Evolutionary conservation across 139 green algal species (phyloP).

Genomic region (Choricystis sp.): DNA sequence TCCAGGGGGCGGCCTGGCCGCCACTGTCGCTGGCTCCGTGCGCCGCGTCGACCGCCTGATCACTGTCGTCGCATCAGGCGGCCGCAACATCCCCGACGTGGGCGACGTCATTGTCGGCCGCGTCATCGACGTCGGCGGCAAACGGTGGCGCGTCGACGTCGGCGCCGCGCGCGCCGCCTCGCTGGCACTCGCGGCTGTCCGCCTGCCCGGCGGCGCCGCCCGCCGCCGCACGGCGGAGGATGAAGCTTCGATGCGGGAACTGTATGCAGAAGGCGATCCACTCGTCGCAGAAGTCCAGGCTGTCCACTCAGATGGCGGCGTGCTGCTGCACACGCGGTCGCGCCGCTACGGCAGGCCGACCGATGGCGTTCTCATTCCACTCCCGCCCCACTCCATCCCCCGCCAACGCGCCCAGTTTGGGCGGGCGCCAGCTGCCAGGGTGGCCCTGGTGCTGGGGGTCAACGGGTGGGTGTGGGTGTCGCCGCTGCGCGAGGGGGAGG

Average conservation of each 20-base stretch:
- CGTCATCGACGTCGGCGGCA: slow-evolving; percentile 49
- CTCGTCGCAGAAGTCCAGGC: slow-evolving; percentile 76
- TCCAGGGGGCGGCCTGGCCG: slow-evolving; percentile 20
- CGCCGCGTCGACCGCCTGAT: slow-evolving; percentile 67
- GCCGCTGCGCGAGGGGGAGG: slow-evolving; percentile 3
- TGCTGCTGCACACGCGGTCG: slow-evolving; percentile 70
- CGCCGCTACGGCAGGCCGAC: slow-evolving; percentile 65
- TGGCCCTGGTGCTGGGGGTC: slow-evolving; percentile 44
- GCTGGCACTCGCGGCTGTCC: slow-evolving; percentile 70
- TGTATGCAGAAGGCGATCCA: slow-evolving; percentile 69
- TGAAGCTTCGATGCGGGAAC: slow-evolving; percentile 69
- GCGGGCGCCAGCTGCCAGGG: slow-evolving; percentile 26
- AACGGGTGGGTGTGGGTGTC: slow-evolving; percentile 71
- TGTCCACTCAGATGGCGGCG: slow-evolving; percentile 47
- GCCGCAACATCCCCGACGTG: slow-evolving; percentile 50
- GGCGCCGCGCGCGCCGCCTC: slow-evolving; percentile 36
- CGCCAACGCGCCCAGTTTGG: slow-evolving; percentile 72
- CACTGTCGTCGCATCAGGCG: slow-evolving; percentile 36
- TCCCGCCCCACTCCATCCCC: slow-evolving; percentile 53
- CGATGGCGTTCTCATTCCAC: slow-evolving; percentile 42
- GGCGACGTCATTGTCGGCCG: slow-evolving; percentile 72
- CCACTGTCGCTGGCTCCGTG: slow-evolving; percentile 54
- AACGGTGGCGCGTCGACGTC: slow-evolving; percentile 71
- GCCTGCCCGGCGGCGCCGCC: slow-evolving; percentile 63
- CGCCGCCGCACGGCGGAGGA: slow-evolving; percentile 69